phyloP scores from a whole-genome alignment of 2,329 filamentous ascomycete genomes.

The Pyricularia sp. region DNA sequence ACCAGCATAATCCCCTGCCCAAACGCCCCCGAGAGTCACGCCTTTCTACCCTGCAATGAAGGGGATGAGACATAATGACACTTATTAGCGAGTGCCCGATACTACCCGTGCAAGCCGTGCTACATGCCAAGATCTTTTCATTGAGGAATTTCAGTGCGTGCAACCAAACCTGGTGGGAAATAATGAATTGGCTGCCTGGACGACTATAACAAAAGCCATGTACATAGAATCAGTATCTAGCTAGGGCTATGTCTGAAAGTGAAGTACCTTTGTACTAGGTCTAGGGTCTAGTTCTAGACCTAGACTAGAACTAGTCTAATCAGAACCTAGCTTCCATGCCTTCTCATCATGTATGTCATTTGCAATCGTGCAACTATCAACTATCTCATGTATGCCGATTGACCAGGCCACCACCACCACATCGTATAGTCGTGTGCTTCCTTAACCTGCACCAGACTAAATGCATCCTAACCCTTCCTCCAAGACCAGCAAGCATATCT shows the following conservation, averaged over 20 bases:
- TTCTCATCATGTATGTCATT: conserved; percentile 9
- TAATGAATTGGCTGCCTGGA: background rate
- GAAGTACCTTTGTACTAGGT: background rate
- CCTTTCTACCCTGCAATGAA: background rate
- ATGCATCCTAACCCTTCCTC: background rate
- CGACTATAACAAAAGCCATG: background rate
- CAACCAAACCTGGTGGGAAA: background rate
- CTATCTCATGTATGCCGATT: background rate
- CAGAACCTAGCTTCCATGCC: background rate
- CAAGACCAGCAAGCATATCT: background rate
- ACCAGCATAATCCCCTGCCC: background rate
- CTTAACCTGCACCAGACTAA: background rate
- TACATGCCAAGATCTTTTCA: background rate
- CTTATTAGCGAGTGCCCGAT: background rate
- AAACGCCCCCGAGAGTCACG: background rate
- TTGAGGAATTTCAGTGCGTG: background rate
- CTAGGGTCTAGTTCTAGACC: too few species aligned
- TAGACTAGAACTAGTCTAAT: too few species aligned
- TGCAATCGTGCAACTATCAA: conserved; percentile 6
- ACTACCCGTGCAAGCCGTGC: too few species aligned
- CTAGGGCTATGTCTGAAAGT: background rate
- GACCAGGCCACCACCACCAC: background rate
- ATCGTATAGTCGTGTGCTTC: background rate
- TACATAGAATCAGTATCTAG: background rate
- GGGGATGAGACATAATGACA: background rate